A percentile compares a stretch with the other conserved stretches of the same genome.
Evolutionary conservation across 208 protist genomes (phyloP).

Genomic region (Leishmania tropica): DNA sequence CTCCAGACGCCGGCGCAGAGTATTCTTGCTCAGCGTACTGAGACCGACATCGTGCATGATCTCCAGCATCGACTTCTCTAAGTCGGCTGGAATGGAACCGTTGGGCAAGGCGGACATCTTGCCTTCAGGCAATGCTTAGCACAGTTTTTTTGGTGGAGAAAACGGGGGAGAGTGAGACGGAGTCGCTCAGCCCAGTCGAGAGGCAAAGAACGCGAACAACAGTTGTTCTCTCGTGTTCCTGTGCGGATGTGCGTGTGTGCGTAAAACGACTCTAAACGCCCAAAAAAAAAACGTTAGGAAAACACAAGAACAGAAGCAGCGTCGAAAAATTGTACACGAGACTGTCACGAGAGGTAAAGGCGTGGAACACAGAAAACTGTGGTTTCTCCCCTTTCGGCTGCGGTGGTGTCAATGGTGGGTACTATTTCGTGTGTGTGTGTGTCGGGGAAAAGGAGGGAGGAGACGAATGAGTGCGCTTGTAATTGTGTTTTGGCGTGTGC

Average conservation of each 20-base stretch:
- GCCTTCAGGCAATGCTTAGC: background rate
- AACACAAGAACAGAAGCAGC: background rate
- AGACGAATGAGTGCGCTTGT: background rate
- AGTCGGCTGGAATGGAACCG: conserved; percentile 65
- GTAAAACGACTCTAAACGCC: background rate
- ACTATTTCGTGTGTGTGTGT: background rate
- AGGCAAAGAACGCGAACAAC: background rate
- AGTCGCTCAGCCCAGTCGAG: background rate
- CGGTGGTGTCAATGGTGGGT: background rate
- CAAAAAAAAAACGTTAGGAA: background rate
- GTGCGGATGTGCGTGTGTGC: background rate
- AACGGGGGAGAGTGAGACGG: background rate
- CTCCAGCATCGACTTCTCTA: conserved; percentile 58
- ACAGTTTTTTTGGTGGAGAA: background rate
- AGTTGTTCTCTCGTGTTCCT: background rate
- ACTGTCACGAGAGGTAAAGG: background rate
- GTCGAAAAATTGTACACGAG: background rate
- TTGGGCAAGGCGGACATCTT: conserved; percentile 42
- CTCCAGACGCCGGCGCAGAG: conserved; percentile 60
- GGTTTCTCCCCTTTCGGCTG: background rate
- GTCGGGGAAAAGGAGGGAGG: background rate
- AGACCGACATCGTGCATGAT: conserved; percentile 79
- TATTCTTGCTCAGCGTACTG: conserved; percentile 54
- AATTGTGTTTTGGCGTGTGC: background rate
- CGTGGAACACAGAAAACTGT: background rate